A percentile compares a stretch with the other conserved stretches of the same genome.
Conservation (phyloP, 83 land plant species). For the Picea engelmannii region DNA sequence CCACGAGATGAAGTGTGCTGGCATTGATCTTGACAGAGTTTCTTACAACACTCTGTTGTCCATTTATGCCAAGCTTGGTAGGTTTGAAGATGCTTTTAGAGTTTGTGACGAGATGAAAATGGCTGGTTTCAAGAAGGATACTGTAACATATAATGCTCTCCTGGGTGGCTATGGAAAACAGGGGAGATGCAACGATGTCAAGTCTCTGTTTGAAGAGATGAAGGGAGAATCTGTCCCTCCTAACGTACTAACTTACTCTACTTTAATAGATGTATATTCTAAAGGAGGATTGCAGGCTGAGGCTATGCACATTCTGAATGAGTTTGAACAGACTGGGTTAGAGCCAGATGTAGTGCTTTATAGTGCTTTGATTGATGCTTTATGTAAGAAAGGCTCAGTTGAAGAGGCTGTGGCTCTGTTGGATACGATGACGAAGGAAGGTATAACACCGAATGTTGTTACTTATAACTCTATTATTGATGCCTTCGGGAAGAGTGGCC, state of each 20-base stretch:
- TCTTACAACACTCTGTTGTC: conserved; percentile 91
- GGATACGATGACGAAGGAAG: conserved; percentile 82
- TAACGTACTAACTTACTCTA: conserved; percentile 86
- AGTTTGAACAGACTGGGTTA: conserved; percentile 70
- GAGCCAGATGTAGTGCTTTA: conserved; percentile 97
- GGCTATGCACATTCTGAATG: conserved; percentile 71
- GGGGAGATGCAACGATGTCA: conserved; percentile 73
- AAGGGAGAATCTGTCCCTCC: conserved; percentile 54
- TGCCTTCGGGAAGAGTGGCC: conserved; percentile 75
- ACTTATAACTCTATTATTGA: conserved; percentile 95
- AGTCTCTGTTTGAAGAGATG: conserved; percentile 67
- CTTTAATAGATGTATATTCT: conserved; percentile 81
- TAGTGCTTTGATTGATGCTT: conserved; percentile 81
- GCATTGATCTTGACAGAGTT: conserved; percentile 76
- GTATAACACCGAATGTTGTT: conserved; percentile 90
- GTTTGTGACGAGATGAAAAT: conserved; percentile 76
- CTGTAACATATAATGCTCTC: conserved; percentile 94
- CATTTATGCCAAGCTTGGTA: conserved; percentile 85
- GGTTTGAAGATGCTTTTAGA: conserved; percentile 69
- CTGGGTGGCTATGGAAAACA: conserved; percentile 94
- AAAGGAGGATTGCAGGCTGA: conserved; percentile 80
- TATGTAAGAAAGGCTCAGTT: conserved; percentile 86
- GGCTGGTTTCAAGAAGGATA: conserved; percentile 79
- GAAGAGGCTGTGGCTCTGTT: conserved; percentile 75
- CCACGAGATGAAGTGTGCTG: conserved; percentile 73